Conservation (phyloP, 1,139 yeast species). For the Blastobotrys buckinghamii region DNA sequence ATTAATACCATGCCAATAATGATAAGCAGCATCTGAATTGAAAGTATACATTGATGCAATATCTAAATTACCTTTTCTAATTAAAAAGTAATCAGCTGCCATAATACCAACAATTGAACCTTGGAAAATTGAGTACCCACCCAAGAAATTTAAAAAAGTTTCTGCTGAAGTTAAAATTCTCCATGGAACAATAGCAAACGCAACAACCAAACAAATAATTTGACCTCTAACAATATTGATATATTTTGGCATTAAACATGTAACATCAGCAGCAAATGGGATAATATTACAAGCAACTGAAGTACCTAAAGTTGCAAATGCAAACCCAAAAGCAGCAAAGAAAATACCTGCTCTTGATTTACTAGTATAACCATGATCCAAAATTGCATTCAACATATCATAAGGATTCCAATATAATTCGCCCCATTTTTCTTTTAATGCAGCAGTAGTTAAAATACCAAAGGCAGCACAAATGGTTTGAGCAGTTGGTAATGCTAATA, state of each 20-base stretch:
- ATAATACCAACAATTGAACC: constrained; percentile 33
- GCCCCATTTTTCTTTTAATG: constrained; percentile 31
- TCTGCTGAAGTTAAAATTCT: constrained; percentile 31
- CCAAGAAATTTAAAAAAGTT: constrained; percentile 31
- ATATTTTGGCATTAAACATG: constrained; percentile 49
- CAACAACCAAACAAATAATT: constrained; percentile 24
- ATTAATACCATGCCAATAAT: constrained; percentile 36
- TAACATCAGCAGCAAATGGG: constrained; percentile 54
- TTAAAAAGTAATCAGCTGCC: constrained; percentile 28
- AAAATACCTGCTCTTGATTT: constrained; percentile 65
- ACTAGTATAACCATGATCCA: constrained; percentile 27
- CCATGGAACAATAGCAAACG: constrained; percentile 36
- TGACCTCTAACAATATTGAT: constrained; percentile 46
- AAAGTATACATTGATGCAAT: constrained; percentile 25
- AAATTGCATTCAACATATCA: constrained; percentile 31
- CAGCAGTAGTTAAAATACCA: constrained; percentile 34
- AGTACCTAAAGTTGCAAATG: constrained; percentile 75
- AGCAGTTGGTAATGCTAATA: constrained; percentile 31
- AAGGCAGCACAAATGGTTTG: constrained; percentile 26
- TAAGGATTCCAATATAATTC: constrained; percentile 37
- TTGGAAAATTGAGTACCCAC: constrained; percentile 34
- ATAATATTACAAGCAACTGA: constrained; percentile 57
- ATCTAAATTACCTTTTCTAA: constrained; percentile 27
- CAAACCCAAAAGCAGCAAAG: constrained; percentile 64
- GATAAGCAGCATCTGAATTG: constrained; percentile 26